phyloP scores from a whole-genome alignment of 139 green algal species.

The Haematococcus lacustris region DNA sequence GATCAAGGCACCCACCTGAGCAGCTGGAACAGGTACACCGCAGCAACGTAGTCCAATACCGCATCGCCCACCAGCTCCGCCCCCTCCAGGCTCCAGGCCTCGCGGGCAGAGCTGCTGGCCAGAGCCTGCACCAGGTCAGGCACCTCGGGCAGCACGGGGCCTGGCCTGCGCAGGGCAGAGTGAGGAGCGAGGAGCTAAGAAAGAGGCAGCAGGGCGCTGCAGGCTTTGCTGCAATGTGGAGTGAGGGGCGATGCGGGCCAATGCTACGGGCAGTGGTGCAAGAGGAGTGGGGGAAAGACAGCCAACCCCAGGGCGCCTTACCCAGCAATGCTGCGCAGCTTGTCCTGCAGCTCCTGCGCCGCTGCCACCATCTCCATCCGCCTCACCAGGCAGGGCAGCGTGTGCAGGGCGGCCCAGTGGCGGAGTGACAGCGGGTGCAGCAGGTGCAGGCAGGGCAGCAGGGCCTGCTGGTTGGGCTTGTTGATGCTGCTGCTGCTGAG shows the following conservation, averaged over 20 bases:
- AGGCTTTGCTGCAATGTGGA: background rate
- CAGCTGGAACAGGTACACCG: conserved; percentile 1
- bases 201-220: background rate
- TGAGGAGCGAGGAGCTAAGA: background rate
- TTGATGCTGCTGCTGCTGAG: too few species aligned
- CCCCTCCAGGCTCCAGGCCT: conserved; percentile 2
- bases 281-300: background rate
- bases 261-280: background rate
- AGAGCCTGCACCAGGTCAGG: background rate
- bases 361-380: background rate
- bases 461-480: background rate
- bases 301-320: background rate
- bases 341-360: background rate
- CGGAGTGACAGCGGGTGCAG: background rate
- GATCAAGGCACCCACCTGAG: background rate
- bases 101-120: background rate
- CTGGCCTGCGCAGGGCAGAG: too few species aligned
- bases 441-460: too few species aligned
- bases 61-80: conserved; percentile 9
- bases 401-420: background rate
- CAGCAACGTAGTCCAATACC: conserved; percentile 7
- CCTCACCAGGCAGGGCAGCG: background rate
- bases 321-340: background rate
- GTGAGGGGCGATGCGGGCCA: too few species aligned
- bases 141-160: background rate